Percentiles rank a stretch among this genome's conserved stretches.
phyloP scores from a whole-genome alignment of 2,329 filamentous ascomycete species.

The Furcasterigmium sp. region DNA sequence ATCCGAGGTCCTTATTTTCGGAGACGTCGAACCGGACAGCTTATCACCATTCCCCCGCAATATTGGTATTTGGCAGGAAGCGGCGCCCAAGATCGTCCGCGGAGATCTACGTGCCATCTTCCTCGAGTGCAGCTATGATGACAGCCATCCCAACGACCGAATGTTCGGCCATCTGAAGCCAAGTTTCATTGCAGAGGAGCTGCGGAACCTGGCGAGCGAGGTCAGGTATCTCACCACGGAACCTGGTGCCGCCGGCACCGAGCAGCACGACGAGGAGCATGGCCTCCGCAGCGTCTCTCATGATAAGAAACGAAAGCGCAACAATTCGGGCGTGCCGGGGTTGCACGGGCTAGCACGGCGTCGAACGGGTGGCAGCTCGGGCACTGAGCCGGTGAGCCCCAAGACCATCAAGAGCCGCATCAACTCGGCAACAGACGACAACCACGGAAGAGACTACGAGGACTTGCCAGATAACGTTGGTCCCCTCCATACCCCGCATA shows the following conservation, averaged over 20 bases:
- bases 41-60: constrained; percentile 80
- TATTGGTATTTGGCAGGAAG: constrained; percentile 77
- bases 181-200: constrained; percentile 73
- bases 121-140: constrained; percentile 92
- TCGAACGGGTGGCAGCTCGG: constrained; percentile 18
- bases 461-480: constrained; percentile 2
- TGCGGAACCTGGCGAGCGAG: constrained; percentile 64
- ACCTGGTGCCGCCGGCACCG: too few relatives aligned
- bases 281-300: not conserved
- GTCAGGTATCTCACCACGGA: constrained; percentile 42
- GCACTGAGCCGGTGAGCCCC: constrained; percentile 46
- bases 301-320: constrained; percentile 58
- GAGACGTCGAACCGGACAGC: constrained; percentile 90
- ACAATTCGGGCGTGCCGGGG: not conserved
- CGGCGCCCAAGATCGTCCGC: constrained; percentile 74
- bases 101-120: constrained; percentile 76
- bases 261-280: too few relatives aligned
- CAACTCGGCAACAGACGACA: not conserved
- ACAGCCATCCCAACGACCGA: constrained; percentile 68
- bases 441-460: not conserved
- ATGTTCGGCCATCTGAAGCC: constrained; percentile 90
- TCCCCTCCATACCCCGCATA: constrained; percentile 29
- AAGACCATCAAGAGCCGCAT: constrained; percentile 28
- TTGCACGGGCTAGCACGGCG: constrained; percentile 4
- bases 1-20: constrained; percentile 85